Evolutionary conservation across 1,284 basidiomycete genomes (phyloP), one percentile per base, ranked within the genome.

Genomic region (Ganoderma lucidum): DNA sequence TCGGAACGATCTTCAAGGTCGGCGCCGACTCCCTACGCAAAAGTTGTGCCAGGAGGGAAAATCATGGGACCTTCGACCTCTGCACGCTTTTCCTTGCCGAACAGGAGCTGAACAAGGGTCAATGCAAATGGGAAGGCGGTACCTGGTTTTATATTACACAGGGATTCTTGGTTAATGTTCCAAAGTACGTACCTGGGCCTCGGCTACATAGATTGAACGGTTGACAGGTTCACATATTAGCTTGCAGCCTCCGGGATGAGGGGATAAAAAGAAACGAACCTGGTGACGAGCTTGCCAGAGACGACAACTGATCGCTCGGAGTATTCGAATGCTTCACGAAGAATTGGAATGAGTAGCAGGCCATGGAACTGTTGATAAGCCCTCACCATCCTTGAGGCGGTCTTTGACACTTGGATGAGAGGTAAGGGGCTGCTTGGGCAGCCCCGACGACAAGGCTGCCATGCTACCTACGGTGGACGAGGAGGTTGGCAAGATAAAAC

Each of bases 371-470:
- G 9, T n/a, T 19, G 17, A 32, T 41, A 19, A 19, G 12, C 14
- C 76, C 83, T 61, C 68, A 91, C 93, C 81, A 48, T 85, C 81
- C 66, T 87, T 86, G 12, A 96, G 84, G 28, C 90, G 79, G 4
- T 80, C 78, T 76, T 89, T 90, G 62, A 96, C 90, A 62, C 88
- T 89, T 0, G 95, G 95, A 78, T 96, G 95, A 14, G 92, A 94
- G 2, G 95, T 96, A 61, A 96, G 75, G 0, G 86, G 83, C 64
- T 93, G 90, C 64, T 78, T 85, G 0, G 87, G 87, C 15, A 96
- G 85, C 2, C 84, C 83, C 0, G 94, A 86, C 0, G 86, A 86
- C 69, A 90, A 84, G 0, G 93, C 92, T 6, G 90, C 88, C 35
- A 96, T 82, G 64, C 89, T 89, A 5, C 92, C 92, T 93, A 70